A percentile compares a stretch with the other conserved stretches of the same genome.
phyloP scores from a whole-genome alignment of 1,284 basidiomycete species.

The Pascua sp. region DNA sequence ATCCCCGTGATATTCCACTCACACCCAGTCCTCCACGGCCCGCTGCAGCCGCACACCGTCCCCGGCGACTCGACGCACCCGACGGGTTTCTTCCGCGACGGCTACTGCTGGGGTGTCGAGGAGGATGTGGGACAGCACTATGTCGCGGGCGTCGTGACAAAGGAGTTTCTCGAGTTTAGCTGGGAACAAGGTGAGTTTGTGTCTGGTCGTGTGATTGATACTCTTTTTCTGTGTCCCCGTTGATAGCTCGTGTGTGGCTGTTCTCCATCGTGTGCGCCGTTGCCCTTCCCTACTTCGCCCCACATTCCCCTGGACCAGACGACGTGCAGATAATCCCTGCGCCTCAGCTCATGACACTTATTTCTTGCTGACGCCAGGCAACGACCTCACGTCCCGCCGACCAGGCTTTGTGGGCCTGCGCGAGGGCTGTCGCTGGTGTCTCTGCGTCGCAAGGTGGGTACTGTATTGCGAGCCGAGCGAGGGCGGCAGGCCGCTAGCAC shows the following conservation, averaged over 20 bases:
- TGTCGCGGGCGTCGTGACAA: constrained; percentile 40
- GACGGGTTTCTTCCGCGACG: constrained; percentile 43
- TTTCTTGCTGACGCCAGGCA: constrained; percentile 34
- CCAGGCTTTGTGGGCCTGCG: constrained; percentile 38
- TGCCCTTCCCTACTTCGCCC: too few species aligned
- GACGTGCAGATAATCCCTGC: too few species aligned
- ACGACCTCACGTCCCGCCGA: constrained; percentile 40
- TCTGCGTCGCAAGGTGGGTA: constrained; percentile 42
- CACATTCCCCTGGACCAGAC: too few species aligned
- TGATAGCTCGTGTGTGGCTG: neutral
- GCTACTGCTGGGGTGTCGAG: constrained; percentile 39
- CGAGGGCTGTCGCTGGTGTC: constrained; percentile 47
- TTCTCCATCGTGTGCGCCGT: neutral
- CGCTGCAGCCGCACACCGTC: constrained; percentile 36
- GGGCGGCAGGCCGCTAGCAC: too few species aligned
- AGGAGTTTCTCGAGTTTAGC: constrained; percentile 45
- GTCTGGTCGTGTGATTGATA: neutral
- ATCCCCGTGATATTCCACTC: too few species aligned
- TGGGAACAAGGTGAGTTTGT: constrained; percentile 32
- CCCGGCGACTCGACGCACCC: constrained; percentile 33
- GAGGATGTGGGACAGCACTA: constrained; percentile 42
- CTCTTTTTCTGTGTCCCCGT: neutral
- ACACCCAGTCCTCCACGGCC: constrained; percentile 34
- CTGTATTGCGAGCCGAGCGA: too few species aligned
- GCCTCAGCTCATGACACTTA: too few species aligned